Evolutionary conservation across 495 filamentous ascomycete genomes (phyloP).

Genomic region (Sordaria brevicollis): DNA sequence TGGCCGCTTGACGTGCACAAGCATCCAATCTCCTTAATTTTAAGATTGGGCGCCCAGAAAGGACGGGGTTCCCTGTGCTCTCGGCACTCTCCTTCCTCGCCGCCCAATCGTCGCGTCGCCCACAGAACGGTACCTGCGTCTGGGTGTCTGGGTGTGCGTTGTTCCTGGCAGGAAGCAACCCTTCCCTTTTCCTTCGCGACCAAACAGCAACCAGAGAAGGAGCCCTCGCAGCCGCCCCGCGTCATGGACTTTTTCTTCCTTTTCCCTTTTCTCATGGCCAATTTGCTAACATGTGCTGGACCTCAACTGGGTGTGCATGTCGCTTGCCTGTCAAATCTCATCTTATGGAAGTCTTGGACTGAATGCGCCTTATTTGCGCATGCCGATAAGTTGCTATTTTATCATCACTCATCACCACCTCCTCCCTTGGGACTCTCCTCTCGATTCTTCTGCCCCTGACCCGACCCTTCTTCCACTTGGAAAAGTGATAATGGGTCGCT

Average conservation of each 20-base stretch:
- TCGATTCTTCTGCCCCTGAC: background rate
- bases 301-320: background rate
- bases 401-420: background rate
- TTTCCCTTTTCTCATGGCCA: background rate
- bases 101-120: background rate
- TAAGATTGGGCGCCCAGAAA: constrained; percentile 6
- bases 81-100: background rate
- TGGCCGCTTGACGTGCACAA: constrained; percentile 3
- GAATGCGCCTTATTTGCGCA: background rate
- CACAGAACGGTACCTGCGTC: background rate
- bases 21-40: constrained; percentile 23
- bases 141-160: background rate
- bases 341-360: background rate
- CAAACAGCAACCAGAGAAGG: background rate
- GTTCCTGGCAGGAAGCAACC: background rate
- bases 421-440: background rate
- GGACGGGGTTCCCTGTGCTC: background rate
- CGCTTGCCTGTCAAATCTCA: background rate
- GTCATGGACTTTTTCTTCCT: background rate
- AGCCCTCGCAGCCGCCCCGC: background rate
- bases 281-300: background rate
- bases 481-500: background rate
- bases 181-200: background rate
- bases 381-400: background rate
- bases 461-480: background rate